Base-by-base conservation (phyloP, 495 filamentous ascomycete species). In the Platismatia glauca region DNA sequence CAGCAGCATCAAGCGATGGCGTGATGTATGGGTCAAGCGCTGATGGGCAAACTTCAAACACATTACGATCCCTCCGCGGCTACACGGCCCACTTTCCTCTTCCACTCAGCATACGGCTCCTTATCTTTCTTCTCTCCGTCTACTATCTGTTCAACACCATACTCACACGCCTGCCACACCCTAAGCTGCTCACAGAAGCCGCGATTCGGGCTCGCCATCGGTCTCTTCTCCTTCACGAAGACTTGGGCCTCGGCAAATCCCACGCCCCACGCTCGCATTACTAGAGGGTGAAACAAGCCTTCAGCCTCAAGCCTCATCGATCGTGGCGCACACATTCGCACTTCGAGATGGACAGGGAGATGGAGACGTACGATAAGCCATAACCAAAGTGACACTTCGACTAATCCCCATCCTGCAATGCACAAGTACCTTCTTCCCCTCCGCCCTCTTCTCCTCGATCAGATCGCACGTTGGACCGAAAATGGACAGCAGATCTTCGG, bases 361-460 rank as follows among this genome's bases (percentile, higher is more conserved):
- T 12, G 6, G 57, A 31, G 39, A 63, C 61, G 7, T 53, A 63
- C 61, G 39, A 58, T 58, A 63, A 50, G 43, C 61, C 34, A 44
- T 46, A 9, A 63, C 43, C 13, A 63, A 24, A 46, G 41, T 63
- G 0, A 55, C 61, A 53, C 61, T 63, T 22, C 61, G 39, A 55
- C 61, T 63, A 9, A 63, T 37, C 1, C 61, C 61, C 61, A 63
- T 63, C n/a, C 44, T 43, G 55, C 61, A 63, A 52, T 63, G 61
- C 41, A 63, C 55, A 39, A 63, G 31, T 35, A 63, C 55, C 39
- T 44, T 46, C 34, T 33, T 48, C 0, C 55, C 61, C 55, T 27
- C 38, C 22, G 41, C 38, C 8, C 41, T 50, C 38, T 43, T 57
- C 18, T 53, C 34, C 55, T 63, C 61, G 34, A 63, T 58, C 24